Base-by-base conservation (phyloP, 495 filamentous ascomycete genomes). In the Trichoderma reesei region DNA sequence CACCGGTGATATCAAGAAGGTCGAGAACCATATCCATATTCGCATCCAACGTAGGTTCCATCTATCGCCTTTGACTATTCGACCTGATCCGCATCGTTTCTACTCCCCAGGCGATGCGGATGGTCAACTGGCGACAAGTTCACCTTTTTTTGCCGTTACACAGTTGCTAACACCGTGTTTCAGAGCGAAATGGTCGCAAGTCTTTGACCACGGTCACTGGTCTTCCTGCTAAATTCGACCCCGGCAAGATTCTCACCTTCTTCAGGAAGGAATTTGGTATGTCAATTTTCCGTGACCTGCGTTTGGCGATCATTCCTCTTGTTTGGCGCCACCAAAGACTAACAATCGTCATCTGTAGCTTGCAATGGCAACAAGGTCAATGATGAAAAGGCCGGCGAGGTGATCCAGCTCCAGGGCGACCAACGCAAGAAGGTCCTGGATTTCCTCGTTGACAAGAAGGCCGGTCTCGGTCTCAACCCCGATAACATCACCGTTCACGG, bases 281-380 rank as follows among this genome's bases (percentile, higher is more conserved):
- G 88, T 83, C 63, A 63, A 18, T 48, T 5, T n/a, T n/a, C 41
- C 31, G 63, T 42, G 46, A 20, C 18, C 37, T 56, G 31, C n/a
- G n/a, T n/a, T n/a, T n/a, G n/a, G n/a, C n/a, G n/a, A n/a, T n/a
- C n/a, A n/a, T n/a, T n/a, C n/a, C n/a, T n/a, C n/a, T n/a, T n/a
- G n/a, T n/a, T n/a, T n/a, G n/a, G n/a, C n/a, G n/a, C n/a, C n/a
- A n/a, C n/a, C n/a, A n/a, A n/a, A n/a, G n/a, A n/a, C n/a, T n/a
- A n/a, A n/a, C n/a, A n/a, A n/a, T n/a, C n/a, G n/a, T n/a, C n/a
- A 39, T 59, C 3, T 37, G 9, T 70, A 94, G 94, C 94, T 75
- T 98, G 94, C 92, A 98, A 98, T 98, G 94, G 94, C 86, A 98
- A 94, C 80, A 96, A 98, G 81, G 92, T 98, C 78, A 87, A 86